Conservation (phyloP, 805 yeast genomes). For the Suhomyces sp. region DNA sequence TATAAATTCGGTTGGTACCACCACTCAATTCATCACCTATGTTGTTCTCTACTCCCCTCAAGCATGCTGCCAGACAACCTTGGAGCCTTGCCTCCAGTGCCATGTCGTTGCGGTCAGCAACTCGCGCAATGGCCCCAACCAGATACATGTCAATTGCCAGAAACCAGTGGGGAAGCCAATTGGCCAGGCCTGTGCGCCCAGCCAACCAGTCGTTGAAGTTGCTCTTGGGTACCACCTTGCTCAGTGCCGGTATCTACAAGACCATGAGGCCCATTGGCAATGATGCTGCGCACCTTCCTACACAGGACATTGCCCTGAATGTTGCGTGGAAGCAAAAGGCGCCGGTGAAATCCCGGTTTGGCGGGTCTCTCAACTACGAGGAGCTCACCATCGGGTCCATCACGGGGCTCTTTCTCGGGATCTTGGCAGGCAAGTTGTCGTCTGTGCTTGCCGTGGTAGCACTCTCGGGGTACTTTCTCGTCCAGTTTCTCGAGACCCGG, state of each 20-base stretch:
- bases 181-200: not conserved
- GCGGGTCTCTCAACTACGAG: constrained; percentile 53
- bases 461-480: constrained; percentile 37
- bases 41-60: not conserved
- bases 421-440: constrained; percentile 59
- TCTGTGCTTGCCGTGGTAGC: constrained; percentile 50
- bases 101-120: not conserved
- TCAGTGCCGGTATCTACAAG: not conserved
- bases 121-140: not conserved
- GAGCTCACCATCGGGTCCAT: constrained; percentile 64
- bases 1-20: not conserved
- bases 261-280: constrained; percentile 3
- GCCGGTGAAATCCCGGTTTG: constrained; percentile 22
- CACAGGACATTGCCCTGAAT: not conserved
- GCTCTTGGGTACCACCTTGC: not conserved
- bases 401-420: constrained; percentile 57
- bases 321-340: not conserved
- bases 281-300: constrained; percentile 10
- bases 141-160: not conserved
- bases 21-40: not conserved
- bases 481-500: constrained; percentile 56
- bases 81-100: not conserved
- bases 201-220: not conserved
- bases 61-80: not conserved
- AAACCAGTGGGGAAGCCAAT: not conserved